These are phyloP conservation scores for Glycine soja DNA, from an alignment of 306 rosid genomes.

Conservation along the genomic window DNA sequence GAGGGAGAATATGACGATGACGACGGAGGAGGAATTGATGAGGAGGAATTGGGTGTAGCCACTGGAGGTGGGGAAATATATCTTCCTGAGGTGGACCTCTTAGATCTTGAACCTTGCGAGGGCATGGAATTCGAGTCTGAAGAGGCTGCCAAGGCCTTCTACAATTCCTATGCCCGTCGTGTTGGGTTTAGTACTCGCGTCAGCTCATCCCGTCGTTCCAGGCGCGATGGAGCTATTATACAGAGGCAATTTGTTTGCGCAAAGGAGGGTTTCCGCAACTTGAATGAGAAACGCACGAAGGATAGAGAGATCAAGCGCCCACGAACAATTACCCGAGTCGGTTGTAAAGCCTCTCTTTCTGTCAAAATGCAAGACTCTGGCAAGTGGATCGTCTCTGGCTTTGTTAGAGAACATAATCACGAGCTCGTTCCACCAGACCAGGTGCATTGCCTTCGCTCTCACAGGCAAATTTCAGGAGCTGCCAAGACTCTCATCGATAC, in stretches of 20 bases:
- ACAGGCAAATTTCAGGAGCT: slow-evolving; percentile 95
- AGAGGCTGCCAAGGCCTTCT: slow-evolving; percentile 98
- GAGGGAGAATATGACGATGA: slow-evolving; percentile 66
- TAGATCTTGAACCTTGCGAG: slow-evolving; percentile 93
- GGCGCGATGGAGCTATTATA: slow-evolving; percentile 97
- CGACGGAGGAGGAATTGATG: slow-evolving; percentile 63
- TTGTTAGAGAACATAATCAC: slow-evolving; percentile 92
- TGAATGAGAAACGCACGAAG: slow-evolving; percentile 98
- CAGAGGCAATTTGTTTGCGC: slow-evolving; percentile 99
- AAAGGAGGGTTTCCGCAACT: slow-evolving; percentile 92
- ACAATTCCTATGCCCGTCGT: slow-evolving; percentile 96
- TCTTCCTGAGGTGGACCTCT: slow-evolving; percentile 85
- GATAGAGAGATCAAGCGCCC: slow-evolving; percentile 99
- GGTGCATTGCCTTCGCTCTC: slow-evolving; percentile 97
- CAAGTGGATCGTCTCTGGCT: slow-evolving; percentile 96
- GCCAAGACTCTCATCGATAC: slow-evolving; percentile 97
- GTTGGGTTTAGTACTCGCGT: slow-evolving; percentile 99
- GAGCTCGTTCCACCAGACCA: slow-evolving; percentile 95
- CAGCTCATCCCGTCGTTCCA: slow-evolving; percentile 94
- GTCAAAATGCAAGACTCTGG: slow-evolving; percentile 99
- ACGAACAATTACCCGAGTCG: slow-evolving; percentile 85
- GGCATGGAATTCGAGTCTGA: slow-evolving; percentile 99
- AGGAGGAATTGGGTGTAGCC: slow-evolving; percentile 67
- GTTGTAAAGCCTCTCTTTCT: slow-evolving; percentile 96
- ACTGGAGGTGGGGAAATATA: slow-evolving; percentile 64